phyloP scores from a whole-genome alignment of 352 stramenopile species.

The Phytophthora meadii region DNA sequence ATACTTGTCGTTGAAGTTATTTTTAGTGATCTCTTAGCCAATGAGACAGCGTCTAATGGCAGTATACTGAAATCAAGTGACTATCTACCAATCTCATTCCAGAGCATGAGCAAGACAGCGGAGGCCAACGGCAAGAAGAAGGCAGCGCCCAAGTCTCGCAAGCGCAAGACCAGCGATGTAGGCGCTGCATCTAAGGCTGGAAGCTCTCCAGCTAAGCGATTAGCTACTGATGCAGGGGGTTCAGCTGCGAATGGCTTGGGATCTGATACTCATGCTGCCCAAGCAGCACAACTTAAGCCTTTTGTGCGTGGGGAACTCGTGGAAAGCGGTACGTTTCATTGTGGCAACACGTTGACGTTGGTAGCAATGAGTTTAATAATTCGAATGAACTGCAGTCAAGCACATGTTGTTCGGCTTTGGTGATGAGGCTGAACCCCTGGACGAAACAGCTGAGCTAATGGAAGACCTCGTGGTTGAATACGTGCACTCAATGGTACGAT shows the following conservation, averaged over 20 bases:
- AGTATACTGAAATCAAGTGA: not conserved
- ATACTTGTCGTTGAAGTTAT: slow-evolving; percentile 32
- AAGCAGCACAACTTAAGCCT: slow-evolving; percentile 61
- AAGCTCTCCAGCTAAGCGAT: slow-evolving; percentile 44
- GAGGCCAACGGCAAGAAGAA: slow-evolving; percentile 70
- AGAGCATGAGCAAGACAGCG: slow-evolving; percentile 43
- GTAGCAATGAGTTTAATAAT: slow-evolving; percentile 9
- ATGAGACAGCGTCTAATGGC: not conserved
- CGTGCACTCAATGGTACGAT: slow-evolving; percentile 78
- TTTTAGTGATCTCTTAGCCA: slow-evolving; percentile 4
- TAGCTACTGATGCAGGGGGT: slow-evolving; percentile 13
- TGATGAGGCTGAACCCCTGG: slow-evolving; percentile 70
- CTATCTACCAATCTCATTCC: not conserved
- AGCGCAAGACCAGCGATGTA: slow-evolving; percentile 79
- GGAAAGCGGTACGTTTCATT: slow-evolving; percentile 77
- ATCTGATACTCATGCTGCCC: slow-evolving; percentile 16
- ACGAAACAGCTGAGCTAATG: slow-evolving; percentile 85
- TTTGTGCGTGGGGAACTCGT: slow-evolving; percentile 80
- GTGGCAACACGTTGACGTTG: not conserved
- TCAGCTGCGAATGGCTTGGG: slow-evolving; percentile 7
- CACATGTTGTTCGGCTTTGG: slow-evolving; percentile 92
- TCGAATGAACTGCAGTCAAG: slow-evolving; percentile 61
- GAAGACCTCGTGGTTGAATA: slow-evolving; percentile 89
- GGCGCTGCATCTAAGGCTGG: slow-evolving; percentile 40
- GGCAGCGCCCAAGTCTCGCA: slow-evolving; percentile 65